A percentile compares a stretch with the other conserved stretches of the same genome.
Evolutionary conservation across 768 basidiomycete species (phyloP).

Genomic region (Phallus indusiatus): DNA sequence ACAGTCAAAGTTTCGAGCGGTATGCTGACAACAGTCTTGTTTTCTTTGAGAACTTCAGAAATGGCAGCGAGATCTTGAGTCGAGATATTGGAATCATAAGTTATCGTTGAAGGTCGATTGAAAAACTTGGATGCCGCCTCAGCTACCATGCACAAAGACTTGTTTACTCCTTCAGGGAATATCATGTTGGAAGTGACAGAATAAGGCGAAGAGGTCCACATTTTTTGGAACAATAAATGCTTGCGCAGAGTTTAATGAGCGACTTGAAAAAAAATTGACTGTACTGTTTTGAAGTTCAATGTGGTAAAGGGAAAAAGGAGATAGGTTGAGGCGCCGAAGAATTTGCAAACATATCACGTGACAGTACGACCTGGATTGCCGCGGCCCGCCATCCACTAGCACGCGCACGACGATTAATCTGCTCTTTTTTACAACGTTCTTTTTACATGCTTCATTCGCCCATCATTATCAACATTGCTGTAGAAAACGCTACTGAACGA

Average conservation of each 20-base stretch:
- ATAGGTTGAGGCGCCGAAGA: not conserved
- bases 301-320: not conserved
- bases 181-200: not conserved
- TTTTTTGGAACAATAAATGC: not conserved
- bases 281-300: not conserved
- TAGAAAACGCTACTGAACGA: too few relatives aligned
- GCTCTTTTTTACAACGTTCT: too few relatives aligned
- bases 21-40: not conserved
- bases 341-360: not conserved
- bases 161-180: not conserved
- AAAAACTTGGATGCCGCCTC: not conserved
- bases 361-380: not conserved
- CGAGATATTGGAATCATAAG: not conserved
- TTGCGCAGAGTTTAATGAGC: not conserved
- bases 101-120: not conserved
- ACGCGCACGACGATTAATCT: too few relatives aligned
- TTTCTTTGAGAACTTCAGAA: not conserved
- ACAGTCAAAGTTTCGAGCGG: not conserved
- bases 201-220: not conserved
- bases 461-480: too few relatives aligned
- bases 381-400: too few relatives aligned
- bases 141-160: slow-evolving; percentile 2
- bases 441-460: too few relatives aligned
- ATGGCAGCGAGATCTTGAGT: not conserved
- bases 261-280: not conserved